Percentiles rank a stretch among this genome's conserved stretches.
phyloP scores from a whole-genome alignment of 129 eudicot species.

The Sambucus nigra region DNA sequence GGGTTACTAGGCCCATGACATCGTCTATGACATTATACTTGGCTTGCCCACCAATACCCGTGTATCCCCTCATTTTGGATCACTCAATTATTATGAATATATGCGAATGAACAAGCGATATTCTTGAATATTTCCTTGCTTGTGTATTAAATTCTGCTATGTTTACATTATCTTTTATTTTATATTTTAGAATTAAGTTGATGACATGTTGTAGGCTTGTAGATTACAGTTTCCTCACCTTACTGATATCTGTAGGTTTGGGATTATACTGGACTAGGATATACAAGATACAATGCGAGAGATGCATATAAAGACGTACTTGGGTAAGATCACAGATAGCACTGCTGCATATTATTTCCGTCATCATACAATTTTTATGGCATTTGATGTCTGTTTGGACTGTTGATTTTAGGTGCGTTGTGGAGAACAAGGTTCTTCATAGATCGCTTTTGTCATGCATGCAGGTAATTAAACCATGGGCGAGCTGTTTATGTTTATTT shows the following conservation, averaged over 20 bases:
- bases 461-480: conserved; percentile 35
- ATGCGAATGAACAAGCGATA: too few species aligned
- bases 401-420: conserved; percentile 60
- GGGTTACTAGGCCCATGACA: too few species aligned
- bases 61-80: too few species aligned
- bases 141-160: too few species aligned
- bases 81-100: too few species aligned
- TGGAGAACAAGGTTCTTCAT: conserved; percentile 96
- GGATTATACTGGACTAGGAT: conserved; percentile 97
- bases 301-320: conserved; percentile 73
- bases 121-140: too few species aligned
- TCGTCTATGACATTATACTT: too few species aligned
- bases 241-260: conserved; percentile 50
- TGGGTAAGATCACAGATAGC: conserved; percentile 46
- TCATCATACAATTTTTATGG: conserved; percentile 1
- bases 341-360: not conserved
- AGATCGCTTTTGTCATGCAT: conserved; percentile 64
- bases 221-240: conserved; percentile 3
- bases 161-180: too few species aligned
- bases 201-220: not conserved
- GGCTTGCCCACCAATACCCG: too few species aligned
- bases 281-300: conserved; percentile 80
- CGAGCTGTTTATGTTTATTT: too few species aligned
- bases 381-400: conserved; percentile 16
- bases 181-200: not conserved